Percentiles rank a stretch among this genome's conserved stretches.
These are phyloP conservation scores for Paspalum notatum DNA, from an alignment of 176 grass and related monocot genomes.

Conservation along the genomic window DNA sequence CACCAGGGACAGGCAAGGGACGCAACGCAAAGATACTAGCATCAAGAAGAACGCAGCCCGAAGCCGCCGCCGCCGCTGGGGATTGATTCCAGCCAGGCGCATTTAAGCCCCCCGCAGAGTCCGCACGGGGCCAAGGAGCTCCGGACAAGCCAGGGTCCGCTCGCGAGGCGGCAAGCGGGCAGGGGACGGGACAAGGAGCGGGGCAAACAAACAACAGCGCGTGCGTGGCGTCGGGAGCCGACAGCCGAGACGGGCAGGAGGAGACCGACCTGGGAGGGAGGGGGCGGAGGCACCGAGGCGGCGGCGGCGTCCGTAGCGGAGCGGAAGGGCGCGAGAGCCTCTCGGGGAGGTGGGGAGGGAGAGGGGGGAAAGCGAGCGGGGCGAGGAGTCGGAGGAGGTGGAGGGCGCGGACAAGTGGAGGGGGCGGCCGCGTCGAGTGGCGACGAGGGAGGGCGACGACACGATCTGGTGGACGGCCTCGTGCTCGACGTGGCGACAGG, in stretches of 20 bases:
- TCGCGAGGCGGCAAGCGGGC: background rate
- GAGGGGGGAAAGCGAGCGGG: background rate
- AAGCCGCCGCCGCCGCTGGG: background rate
- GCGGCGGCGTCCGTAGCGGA: background rate
- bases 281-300: constrained; percentile 28
- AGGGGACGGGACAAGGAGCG: constrained; percentile 14
- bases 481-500: background rate
- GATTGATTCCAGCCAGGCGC: background rate
- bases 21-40: background rate
- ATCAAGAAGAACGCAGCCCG: background rate
- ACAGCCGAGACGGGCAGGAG: background rate
- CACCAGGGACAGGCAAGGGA: background rate
- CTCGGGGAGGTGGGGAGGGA: background rate
- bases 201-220: constrained; percentile 12
- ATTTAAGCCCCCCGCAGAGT: background rate
- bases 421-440: background rate
- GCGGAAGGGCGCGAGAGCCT: background rate
- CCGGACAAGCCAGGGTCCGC: background rate
- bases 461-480: background rate
- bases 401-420: constrained; percentile 16
- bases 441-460: background rate
- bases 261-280: constrained; percentile 12
- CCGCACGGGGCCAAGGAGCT: constrained; percentile 17
- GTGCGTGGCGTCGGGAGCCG: background rate
- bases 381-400: constrained; percentile 2